Evolutionary conservation across 768 basidiomycete genomes (phyloP).

Genomic region (Exsudoporus frostii): DNA sequence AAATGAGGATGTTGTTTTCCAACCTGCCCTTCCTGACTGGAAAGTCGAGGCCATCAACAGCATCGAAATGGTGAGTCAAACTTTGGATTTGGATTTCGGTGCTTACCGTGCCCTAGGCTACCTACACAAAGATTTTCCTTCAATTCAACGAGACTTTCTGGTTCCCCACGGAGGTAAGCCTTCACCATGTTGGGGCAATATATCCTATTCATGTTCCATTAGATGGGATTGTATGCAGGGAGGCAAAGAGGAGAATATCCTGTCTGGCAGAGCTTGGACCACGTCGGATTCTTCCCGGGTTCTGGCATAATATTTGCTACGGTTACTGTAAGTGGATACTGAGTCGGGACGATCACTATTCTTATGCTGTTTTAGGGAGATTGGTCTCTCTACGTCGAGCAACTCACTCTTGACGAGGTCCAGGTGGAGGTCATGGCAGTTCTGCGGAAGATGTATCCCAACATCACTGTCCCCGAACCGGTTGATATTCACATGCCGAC

Average conservation of each 20-base stretch:
- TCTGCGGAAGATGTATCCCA: slow-evolving; percentile 58
- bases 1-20: slow-evolving; percentile 53
- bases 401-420: slow-evolving; percentile 44
- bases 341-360: background rate
- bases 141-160: slow-evolving; percentile 62
- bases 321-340: slow-evolving; percentile 20
- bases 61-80: slow-evolving; percentile 50
- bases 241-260: slow-evolving; percentile 58
- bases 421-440: slow-evolving; percentile 54
- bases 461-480: slow-evolving; percentile 52
- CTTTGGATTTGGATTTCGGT: background rate
- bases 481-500: slow-evolving; percentile 51
- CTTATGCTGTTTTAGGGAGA: slow-evolving; percentile 44
- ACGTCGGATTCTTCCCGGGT: slow-evolving; percentile 54
- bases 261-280: slow-evolving; percentile 66
- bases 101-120: slow-evolving; percentile 33
- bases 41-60: slow-evolving; percentile 61
- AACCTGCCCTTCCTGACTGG: slow-evolving; percentile 54
- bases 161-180: slow-evolving; percentile 43
- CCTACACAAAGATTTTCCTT: slow-evolving; percentile 67
- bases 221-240: slow-evolving; percentile 54
- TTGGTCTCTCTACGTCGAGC: slow-evolving; percentile 57
- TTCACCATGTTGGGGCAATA: background rate
- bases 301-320: slow-evolving; percentile 44
- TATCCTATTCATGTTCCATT: background rate